Base-by-base conservation (phyloP, 192 early-diverging fungal genomes). In the Mortierella hygrophila region DNA sequence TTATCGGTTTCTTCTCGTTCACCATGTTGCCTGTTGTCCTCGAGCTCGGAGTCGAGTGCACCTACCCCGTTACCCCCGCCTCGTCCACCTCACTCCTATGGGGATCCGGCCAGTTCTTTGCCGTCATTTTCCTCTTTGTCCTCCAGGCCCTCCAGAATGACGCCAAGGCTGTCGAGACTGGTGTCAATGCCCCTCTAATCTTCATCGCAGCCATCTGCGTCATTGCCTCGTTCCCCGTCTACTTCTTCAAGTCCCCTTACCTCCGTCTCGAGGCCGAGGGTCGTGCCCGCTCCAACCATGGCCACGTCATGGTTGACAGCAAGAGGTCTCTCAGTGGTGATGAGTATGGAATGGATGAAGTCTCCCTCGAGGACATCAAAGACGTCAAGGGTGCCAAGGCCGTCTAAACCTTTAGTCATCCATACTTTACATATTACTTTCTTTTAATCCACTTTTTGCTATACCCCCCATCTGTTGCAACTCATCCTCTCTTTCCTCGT, bases 11-110 rank as follows among this genome's bases (percentile, higher is more conserved):
- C 16, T 82, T 75, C 71, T 88, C 86, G 11, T 88, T 88, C 72
- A 68, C 86, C 0, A 70, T 88, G 44, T 63, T 88, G 77, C 86
- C 86, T 35, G 70, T 88, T 37, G 71, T 82, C 11, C 69, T 88
- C 75, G 86, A 88, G 60, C 70, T 88, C 18, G 86, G 86, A 21
- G 81, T 88, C 23, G 86, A 88, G 68, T 88, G 86, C 75, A 88
- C 84, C 29, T 86, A 86, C 72, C 84, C 84, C 41, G 84, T 86
- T 54, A 86, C 79, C 18, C 84, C 84, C 15, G 79, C 84, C 13
- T 86, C 84, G 5, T 86, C 84, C 6, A 86, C 84, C 13, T 86
- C 84, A 37, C 79, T 86, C 41, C 84, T 86, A 13, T 86, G 84
- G 84, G 78, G 68, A 18, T 71, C 78, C 20, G 83, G 83, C 18